These are phyloP conservation scores for Moesziomyces sp. DNA, from an alignment of 1,284 basidiomycete species.

Conservation along the genomic window DNA sequence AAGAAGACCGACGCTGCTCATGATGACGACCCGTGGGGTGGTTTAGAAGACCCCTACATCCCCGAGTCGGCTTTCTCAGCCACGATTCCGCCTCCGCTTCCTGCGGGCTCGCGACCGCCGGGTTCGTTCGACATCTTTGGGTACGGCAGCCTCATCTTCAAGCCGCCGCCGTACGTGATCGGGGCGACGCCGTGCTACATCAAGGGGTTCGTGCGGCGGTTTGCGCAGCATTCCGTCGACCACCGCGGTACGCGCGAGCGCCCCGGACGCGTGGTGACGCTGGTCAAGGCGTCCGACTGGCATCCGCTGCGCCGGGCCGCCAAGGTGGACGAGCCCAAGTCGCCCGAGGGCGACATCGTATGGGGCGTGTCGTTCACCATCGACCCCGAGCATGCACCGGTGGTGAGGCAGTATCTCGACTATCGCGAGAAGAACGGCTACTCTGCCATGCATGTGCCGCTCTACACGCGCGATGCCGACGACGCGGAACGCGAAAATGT, in stretches of 20 bases:
- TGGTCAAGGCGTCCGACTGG: slow-evolving; percentile 87
- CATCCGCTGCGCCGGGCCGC: slow-evolving; percentile 39
- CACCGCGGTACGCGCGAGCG: slow-evolving; percentile 71
- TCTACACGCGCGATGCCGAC: slow-evolving; percentile 68
- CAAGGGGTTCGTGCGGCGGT: slow-evolving; percentile 84
- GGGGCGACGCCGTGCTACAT: slow-evolving; percentile 76
- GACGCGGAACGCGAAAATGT: slow-evolving; percentile 72
- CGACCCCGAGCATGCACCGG: slow-evolving; percentile 77
- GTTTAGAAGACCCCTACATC: slow-evolving; percentile 33
- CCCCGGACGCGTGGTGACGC: slow-evolving; percentile 82
- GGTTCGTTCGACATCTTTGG: slow-evolving; percentile 64
- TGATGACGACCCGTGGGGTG: slow-evolving; percentile 34
- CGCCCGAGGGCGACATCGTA: slow-evolving; percentile 71
- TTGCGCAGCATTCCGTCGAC: slow-evolving; percentile 86
- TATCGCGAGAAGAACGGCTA: slow-evolving; percentile 79
- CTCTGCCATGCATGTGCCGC: slow-evolving; percentile 46
- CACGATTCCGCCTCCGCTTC: slow-evolving; percentile 26
- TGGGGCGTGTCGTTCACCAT: slow-evolving; percentile 89
- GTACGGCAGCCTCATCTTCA: slow-evolving; percentile 66
- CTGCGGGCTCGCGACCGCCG: slow-evolving; percentile 34
- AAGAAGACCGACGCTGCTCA: background rate
- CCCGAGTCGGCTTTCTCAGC: slow-evolving; percentile 35
- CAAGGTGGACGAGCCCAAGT: slow-evolving; percentile 72
- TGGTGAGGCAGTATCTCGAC: slow-evolving; percentile 85
- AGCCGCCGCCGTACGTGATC: slow-evolving; percentile 65